phyloP scores from a whole-genome alignment of 139 green algal genomes.

The Chlorella sp. region DNA sequence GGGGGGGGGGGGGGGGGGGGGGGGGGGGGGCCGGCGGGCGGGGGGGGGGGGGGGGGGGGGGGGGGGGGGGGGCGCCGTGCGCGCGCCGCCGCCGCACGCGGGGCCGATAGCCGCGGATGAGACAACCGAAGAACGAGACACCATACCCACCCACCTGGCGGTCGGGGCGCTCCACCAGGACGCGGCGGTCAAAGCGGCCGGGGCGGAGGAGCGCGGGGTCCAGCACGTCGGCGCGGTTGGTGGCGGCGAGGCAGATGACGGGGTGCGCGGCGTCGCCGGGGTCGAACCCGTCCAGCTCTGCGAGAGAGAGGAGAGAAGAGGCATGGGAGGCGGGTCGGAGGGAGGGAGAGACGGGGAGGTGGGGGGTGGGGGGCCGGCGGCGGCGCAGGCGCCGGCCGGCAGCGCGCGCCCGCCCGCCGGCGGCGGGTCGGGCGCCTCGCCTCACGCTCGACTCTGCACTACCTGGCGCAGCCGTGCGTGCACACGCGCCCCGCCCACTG shows the following conservation, averaged over 20 bases:
- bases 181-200: slow-evolving; percentile 82
- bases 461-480: too few relatives aligned
- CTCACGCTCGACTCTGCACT: too few relatives aligned
- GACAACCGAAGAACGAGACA: too few relatives aligned
- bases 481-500: too few relatives aligned
- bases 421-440: too few relatives aligned
- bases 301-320: background rate
- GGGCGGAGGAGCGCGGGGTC: slow-evolving; percentile 82
- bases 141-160: slow-evolving; percentile 9
- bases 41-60: too few relatives aligned
- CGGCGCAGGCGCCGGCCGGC: background rate
- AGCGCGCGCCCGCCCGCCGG: too few relatives aligned
- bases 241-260: slow-evolving; percentile 89
- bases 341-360: background rate
- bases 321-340: background rate
- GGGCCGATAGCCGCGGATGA: too few relatives aligned
- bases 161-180: slow-evolving; percentile 80
- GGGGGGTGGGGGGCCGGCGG: background rate
- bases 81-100: too few relatives aligned
- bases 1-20: too few relatives aligned
- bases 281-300: slow-evolving; percentile 86
- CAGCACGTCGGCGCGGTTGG: slow-evolving; percentile 89
- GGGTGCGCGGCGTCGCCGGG: slow-evolving; percentile 42
- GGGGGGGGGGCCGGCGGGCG: too few relatives aligned
- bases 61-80: too few relatives aligned